phyloP scores from a whole-genome alignment of 139 green algal species.

The Chlorella sp. region DNA sequence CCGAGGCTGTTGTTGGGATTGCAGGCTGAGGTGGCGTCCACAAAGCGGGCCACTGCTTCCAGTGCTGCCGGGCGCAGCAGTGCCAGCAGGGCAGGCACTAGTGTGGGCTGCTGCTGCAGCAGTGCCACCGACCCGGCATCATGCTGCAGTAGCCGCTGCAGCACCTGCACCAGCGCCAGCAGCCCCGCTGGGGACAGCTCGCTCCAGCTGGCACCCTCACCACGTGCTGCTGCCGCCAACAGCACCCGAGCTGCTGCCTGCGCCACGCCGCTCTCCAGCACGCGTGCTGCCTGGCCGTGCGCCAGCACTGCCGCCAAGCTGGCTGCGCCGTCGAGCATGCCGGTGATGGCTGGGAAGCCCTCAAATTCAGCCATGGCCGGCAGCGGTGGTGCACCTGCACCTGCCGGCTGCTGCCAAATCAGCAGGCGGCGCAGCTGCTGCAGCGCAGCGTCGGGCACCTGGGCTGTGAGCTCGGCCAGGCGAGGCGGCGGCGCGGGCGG shows the following conservation, averaged over 20 bases:
- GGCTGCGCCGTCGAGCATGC: slow-evolving; percentile 67
- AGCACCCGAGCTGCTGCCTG: slow-evolving; percentile 34
- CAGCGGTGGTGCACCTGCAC: not conserved
- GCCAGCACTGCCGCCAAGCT: slow-evolving; percentile 55
- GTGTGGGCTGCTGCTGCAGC: slow-evolving; percentile 43
- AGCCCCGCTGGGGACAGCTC: slow-evolving; percentile 75
- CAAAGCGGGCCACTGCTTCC: slow-evolving; percentile 11
- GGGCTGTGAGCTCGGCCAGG: not conserved
- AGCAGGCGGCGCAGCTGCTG: slow-evolving; percentile 20
- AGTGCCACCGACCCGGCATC: slow-evolving; percentile 48
- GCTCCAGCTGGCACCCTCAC: slow-evolving; percentile 9
- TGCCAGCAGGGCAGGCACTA: slow-evolving; percentile 58
- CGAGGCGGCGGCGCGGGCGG: not conserved
- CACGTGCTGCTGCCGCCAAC: not conserved
- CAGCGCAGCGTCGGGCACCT: not conserved
- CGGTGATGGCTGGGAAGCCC: slow-evolving; percentile 41
- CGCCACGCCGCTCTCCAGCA: slow-evolving; percentile 52
- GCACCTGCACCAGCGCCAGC: slow-evolving; percentile 53
- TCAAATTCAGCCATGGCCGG: slow-evolving; percentile 17
- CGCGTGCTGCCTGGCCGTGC: slow-evolving; percentile 41
- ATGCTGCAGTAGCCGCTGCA: slow-evolving; percentile 40
- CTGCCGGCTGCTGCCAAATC: slow-evolving; percentile 10
- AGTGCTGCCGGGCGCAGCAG: slow-evolving; percentile 48
- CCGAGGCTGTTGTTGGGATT: slow-evolving; percentile 28
- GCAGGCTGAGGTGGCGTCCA: slow-evolving; percentile 29